Evolutionary conservation across 1,284 basidiomycete species (phyloP).

Genomic region (Rhodotorula sp.): DNA sequence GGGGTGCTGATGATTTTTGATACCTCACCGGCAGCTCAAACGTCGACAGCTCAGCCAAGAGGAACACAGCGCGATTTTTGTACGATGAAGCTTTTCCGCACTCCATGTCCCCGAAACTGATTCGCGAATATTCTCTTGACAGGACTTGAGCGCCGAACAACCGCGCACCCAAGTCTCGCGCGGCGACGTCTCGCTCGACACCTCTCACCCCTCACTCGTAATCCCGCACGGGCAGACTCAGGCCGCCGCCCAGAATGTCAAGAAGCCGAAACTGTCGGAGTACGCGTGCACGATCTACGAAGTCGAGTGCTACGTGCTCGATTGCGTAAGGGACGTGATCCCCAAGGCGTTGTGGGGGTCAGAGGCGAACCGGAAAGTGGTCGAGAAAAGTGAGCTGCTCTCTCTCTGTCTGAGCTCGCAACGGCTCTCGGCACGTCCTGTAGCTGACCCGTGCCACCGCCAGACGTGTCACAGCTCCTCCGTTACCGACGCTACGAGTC

Average conservation of each 20-base stretch:
- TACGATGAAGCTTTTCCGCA: background rate
- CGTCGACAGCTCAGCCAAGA: constrained; percentile 2
- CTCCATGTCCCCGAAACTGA: background rate
- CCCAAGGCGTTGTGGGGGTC: constrained; percentile 78
- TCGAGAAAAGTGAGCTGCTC: constrained; percentile 61
- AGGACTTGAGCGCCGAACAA: constrained; percentile 27
- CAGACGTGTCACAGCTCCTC: constrained; percentile 73
- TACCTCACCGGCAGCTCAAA: background rate
- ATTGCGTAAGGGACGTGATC: constrained; percentile 68
- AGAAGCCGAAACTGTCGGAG: constrained; percentile 75
- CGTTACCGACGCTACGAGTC: constrained; percentile 75
- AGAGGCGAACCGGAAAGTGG: constrained; percentile 62
- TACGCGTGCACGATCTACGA: constrained; percentile 66
- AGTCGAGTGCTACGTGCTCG: constrained; percentile 67
- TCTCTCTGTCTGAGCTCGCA: background rate
- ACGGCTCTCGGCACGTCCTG: background rate
- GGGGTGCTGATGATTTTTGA: too few species aligned
- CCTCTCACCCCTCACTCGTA: constrained; percentile 44
- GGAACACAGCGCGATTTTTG: constrained; percentile 15
- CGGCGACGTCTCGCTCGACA: constrained; percentile 32
- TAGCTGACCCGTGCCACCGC: constrained; percentile 2
- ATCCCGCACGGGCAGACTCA: constrained; percentile 55
- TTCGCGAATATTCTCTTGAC: background rate
- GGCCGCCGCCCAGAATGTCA: constrained; percentile 52
- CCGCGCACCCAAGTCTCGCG: constrained; percentile 23